Conservation (phyloP, 306 rosid genomes). For the Trichosanthes cucumerina region DNA sequence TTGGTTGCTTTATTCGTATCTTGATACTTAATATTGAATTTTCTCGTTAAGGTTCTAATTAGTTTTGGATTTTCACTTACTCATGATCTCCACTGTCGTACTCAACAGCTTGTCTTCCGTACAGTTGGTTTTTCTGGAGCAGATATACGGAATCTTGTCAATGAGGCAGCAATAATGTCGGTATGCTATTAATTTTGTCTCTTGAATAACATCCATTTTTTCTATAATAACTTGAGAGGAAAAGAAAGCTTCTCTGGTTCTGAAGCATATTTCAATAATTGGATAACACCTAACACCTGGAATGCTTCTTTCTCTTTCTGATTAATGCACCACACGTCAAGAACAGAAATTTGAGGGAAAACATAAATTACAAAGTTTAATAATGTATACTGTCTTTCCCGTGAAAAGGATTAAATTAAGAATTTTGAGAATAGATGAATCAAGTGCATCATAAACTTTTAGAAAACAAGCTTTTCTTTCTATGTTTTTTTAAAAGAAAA, state of each 20-base stretch:
- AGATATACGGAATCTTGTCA: constrained; percentile 86
- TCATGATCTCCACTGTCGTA: constrained; percentile 11
- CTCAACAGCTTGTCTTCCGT: constrained; percentile 83
- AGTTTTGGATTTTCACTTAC: not conserved
- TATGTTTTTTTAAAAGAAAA: not conserved
- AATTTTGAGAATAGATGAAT: not conserved
- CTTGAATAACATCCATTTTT: not conserved
- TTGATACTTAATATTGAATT: not conserved
- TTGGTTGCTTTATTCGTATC: not conserved
- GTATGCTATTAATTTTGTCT: constrained; percentile 33
- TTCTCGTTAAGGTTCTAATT: not conserved
- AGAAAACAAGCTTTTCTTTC: not conserved
- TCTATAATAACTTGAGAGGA: not conserved
- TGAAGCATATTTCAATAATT: not conserved
- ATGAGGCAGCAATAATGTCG: constrained; percentile 97
- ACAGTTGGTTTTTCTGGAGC: constrained; percentile 98
- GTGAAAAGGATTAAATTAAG: not conserved
- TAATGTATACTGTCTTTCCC: not conserved
- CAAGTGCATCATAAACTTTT: not conserved
- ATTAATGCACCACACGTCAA: not conserved
- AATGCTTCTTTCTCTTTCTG: not conserved
- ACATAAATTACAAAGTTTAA: not conserved
- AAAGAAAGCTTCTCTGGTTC: not conserved
- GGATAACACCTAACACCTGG: not conserved
- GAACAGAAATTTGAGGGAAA: not conserved